These are phyloP conservation scores for Coprinopsis sp. DNA, from an alignment of 768 basidiomycete species.

Conservation along the genomic window DNA sequence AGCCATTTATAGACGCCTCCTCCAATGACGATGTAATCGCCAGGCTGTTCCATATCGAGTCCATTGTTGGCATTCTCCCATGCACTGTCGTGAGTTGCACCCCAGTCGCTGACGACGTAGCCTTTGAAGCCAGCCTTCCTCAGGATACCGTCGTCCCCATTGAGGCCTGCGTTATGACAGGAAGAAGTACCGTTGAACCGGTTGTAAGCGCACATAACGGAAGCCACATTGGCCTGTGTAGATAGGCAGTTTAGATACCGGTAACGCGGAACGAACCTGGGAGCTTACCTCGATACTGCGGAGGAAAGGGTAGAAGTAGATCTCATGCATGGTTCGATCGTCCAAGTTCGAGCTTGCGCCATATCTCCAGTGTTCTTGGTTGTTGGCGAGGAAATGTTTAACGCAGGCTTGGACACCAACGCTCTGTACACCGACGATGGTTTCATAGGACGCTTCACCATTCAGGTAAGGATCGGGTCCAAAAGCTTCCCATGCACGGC, in stretches of 20 bases:
- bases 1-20: slow-evolving; percentile 34
- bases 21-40: slow-evolving; percentile 43
- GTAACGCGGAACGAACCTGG: background rate
- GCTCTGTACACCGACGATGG: slow-evolving; percentile 55
- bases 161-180: slow-evolving; percentile 52
- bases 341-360: slow-evolving; percentile 43
- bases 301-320: slow-evolving; percentile 49
- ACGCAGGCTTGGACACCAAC: slow-evolving; percentile 57
- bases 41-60: slow-evolving; percentile 50
- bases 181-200: slow-evolving; percentile 58
- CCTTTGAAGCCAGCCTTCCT: slow-evolving; percentile 40
- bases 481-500: slow-evolving; percentile 48
- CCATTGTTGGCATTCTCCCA: slow-evolving; percentile 43
- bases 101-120: slow-evolving; percentile 51
- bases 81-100: slow-evolving; percentile 45
- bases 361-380: slow-evolving; percentile 51
- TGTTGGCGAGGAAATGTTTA: slow-evolving; percentile 49
- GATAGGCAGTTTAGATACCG: background rate
- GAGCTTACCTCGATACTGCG: slow-evolving; percentile 42
- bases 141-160: slow-evolving; percentile 38
- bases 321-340: slow-evolving; percentile 53
- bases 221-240: slow-evolving; percentile 41
- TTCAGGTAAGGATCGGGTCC: slow-evolving; percentile 62
- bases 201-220: slow-evolving; percentile 52
- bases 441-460: slow-evolving; percentile 57